Conservation (phyloP, 2,329 filamentous ascomycete species). For the Curvularia eragrostidis region DNA sequence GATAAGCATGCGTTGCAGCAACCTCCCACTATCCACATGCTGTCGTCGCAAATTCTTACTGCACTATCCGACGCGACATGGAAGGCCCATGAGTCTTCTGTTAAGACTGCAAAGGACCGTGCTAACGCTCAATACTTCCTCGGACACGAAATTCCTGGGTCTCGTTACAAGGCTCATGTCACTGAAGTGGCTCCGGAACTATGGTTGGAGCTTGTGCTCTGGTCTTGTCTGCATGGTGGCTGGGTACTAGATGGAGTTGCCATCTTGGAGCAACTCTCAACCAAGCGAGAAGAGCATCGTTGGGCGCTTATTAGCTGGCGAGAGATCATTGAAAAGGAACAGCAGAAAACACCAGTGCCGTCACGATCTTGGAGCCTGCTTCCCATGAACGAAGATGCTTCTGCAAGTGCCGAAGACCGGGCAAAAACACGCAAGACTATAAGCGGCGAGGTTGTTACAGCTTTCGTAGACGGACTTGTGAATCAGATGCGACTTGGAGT, state of each 20-base stretch:
- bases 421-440: slow-evolving; percentile 56
- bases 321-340: slow-evolving; percentile 47
- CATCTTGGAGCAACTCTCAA: slow-evolving; percentile 46
- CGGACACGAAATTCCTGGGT: slow-evolving; percentile 54
- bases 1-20: slow-evolving; percentile 52
- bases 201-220: slow-evolving; percentile 61
- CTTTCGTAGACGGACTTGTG: slow-evolving; percentile 61
- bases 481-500: slow-evolving; percentile 55
- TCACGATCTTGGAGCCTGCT: slow-evolving; percentile 37
- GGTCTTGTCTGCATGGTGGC: slow-evolving; percentile 58
- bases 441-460: slow-evolving; percentile 64
- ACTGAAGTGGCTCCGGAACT: slow-evolving; percentile 54
- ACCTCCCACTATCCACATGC: slow-evolving; percentile 56
- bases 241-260: slow-evolving; percentile 54
- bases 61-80: slow-evolving; percentile 59
- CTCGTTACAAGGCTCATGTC: slow-evolving; percentile 51
- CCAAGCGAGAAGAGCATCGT: slow-evolving; percentile 24
- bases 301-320: slow-evolving; percentile 53
- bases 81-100: slow-evolving; percentile 54
- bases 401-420: slow-evolving; percentile 33
- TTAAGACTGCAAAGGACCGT: slow-evolving; percentile 34
- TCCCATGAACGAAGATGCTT: slow-evolving; percentile 22
- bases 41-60: slow-evolving; percentile 57
- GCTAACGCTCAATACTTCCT: slow-evolving; percentile 50
- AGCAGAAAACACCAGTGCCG: slow-evolving; percentile 24